Evolutionary conservation across 148 eudicot species (phyloP).

Genomic region (Chenopodium berlandieri): DNA sequence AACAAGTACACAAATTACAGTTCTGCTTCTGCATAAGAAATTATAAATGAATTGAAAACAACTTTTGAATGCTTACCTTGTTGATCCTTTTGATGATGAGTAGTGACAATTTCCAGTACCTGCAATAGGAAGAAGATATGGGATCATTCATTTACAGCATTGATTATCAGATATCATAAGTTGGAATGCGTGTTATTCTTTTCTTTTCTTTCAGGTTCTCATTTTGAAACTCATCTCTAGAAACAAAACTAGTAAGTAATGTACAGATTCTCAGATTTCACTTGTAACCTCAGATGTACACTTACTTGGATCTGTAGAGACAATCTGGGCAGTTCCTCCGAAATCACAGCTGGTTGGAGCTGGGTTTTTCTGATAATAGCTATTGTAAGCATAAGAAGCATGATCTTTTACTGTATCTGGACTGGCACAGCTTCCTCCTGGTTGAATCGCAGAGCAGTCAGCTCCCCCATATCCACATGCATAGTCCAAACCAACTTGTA

Average conservation of each 20-base stretch:
- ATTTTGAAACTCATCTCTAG: neutral
- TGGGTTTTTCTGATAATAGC: constrained; percentile 93
- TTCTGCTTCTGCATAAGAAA: neutral
- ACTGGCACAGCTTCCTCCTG: constrained; percentile 63
- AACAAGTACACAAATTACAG: constrained; percentile 13
- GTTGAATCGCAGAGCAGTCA: constrained; percentile 80
- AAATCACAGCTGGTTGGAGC: constrained; percentile 83
- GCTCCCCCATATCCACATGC: constrained; percentile 98
- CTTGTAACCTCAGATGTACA: neutral
- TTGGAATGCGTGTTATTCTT: neutral
- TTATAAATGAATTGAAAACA: neutral
- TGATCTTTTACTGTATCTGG: constrained; percentile 73
- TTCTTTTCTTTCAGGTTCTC: neutral
- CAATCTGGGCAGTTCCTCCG: constrained; percentile 83
- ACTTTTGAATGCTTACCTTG: constrained; percentile 31
- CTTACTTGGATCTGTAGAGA: constrained; percentile 86
- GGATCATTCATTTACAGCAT: neutral
- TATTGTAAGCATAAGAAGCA: constrained; percentile 88
- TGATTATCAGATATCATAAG: neutral
- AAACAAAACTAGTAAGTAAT: neutral
- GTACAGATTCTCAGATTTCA: neutral
- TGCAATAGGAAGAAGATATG: constrained; percentile 30
- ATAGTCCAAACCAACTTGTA: constrained; percentile 92
- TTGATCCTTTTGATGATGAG: constrained; percentile 44
- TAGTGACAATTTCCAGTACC: constrained; percentile 79